These are phyloP conservation scores for Talaromyces sp. DNA, from an alignment of 2,329 filamentous ascomycete genomes.

Conservation along the genomic window DNA sequence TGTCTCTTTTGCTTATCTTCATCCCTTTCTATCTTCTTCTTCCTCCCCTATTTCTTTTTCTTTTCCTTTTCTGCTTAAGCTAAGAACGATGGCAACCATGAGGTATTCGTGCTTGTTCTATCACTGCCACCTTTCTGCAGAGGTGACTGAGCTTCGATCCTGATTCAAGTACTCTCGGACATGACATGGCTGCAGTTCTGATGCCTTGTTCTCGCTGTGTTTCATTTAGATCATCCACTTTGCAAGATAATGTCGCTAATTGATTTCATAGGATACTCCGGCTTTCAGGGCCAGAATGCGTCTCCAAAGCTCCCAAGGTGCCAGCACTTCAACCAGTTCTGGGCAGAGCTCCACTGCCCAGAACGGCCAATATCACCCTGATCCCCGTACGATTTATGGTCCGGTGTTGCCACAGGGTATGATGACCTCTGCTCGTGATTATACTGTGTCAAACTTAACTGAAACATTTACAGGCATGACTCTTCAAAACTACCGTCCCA, in stretches of 20 bases:
- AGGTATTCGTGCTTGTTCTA: too few relatives aligned
- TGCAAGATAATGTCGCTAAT: not conserved
- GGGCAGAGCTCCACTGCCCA: constrained; percentile 25
- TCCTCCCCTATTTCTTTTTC: not conserved
- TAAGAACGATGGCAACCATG: too few relatives aligned
- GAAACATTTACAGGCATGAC: constrained; percentile 31
- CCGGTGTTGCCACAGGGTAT: constrained; percentile 24
- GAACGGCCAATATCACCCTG: constrained; percentile 26
- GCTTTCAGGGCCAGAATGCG: constrained; percentile 23
- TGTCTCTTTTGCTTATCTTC: not conserved
- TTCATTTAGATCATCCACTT: not conserved
- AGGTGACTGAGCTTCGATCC: too few relatives aligned
- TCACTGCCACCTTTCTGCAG: too few relatives aligned
- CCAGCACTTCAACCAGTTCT: constrained; percentile 26
- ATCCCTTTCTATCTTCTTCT: not conserved
- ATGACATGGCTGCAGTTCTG: too few relatives aligned
- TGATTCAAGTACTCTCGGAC: too few relatives aligned
- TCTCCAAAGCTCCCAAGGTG: constrained; percentile 26
- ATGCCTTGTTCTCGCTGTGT: not conserved
- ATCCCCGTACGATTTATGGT: constrained; percentile 29
- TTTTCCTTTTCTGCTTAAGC: not conserved
- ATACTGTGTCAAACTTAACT: constrained; percentile 20
- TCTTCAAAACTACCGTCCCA: constrained; percentile 24
- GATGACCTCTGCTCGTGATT: constrained; percentile 21
- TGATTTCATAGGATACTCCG: not conserved